A percentile compares a stretch with the other conserved stretches of the same genome.
Evolutionary conservation across 345 rosid species (phyloP).

Genomic region (Ailanthus altissimus): DNA sequence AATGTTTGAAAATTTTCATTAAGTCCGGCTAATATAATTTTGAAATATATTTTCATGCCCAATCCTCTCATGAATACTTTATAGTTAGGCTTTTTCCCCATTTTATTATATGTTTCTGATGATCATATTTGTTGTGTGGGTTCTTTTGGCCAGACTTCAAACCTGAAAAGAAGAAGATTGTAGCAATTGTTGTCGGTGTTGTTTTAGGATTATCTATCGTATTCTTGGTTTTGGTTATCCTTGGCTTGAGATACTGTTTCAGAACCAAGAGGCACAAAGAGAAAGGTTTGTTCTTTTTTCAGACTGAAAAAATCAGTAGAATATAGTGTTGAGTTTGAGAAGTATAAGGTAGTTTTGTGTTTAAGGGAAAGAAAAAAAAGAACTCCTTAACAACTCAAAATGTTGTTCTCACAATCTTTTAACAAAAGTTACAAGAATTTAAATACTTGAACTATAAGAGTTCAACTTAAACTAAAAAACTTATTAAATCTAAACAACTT

Average conservation of each 20-base stretch:
- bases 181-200: slow-evolving; percentile 30
- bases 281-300: slow-evolving; percentile 26
- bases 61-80: background rate
- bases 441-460: too few relatives aligned
- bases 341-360: too few relatives aligned
- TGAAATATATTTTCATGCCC: background rate
- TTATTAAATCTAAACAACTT: too few relatives aligned
- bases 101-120: background rate
- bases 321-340: too few relatives aligned
- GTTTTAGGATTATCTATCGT: slow-evolving; percentile 31
- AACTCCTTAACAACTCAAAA: too few relatives aligned
- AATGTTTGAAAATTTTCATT: background rate
- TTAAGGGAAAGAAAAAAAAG: too few relatives aligned
- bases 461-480: too few relatives aligned
- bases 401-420: too few relatives aligned
- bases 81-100: too few relatives aligned
- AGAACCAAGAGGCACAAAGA: slow-evolving; percentile 15
- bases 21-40: background rate
- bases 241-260: slow-evolving; percentile 38
- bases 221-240: slow-evolving; percentile 24
- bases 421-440: too few relatives aligned
- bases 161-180: slow-evolving; percentile 23
- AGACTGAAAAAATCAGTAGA: background rate
- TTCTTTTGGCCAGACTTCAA: slow-evolving; percentile 34
- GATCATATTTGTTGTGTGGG: slow-evolving; percentile 1